A percentile compares a stretch with the other conserved stretches of the same genome.
Conservation (phyloP, 2,329 filamentous ascomycete genomes). For the Uncinocarpus reesii region DNA sequence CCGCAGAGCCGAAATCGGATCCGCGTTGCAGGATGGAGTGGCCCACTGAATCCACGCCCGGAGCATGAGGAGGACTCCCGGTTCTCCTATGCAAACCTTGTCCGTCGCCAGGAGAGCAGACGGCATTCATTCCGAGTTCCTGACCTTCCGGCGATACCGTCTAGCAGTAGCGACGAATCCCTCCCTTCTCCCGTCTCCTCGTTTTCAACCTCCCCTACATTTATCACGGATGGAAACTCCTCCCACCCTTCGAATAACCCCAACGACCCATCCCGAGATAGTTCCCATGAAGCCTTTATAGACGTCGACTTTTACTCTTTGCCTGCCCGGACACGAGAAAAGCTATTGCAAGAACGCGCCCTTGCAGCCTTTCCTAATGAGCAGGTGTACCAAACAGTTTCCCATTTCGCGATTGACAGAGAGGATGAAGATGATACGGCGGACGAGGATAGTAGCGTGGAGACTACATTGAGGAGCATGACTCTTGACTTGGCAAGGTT, state of each 20-base stretch:
- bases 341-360: conserved; percentile 60
- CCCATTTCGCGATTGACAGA: conserved; percentile 39
- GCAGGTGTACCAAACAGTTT: conserved; percentile 37
- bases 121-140: conserved; percentile 52
- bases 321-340: conserved; percentile 69
- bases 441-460: conserved; percentile 21
- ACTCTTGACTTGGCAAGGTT: conserved; percentile 25
- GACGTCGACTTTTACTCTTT: conserved; percentile 43
- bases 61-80: conserved; percentile 36
- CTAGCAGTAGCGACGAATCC: conserved; percentile 46
- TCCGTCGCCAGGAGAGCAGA: conserved; percentile 29
- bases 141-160: conserved; percentile 51
- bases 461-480: conserved; percentile 22
- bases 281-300: conserved; percentile 63
- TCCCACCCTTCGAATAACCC: conserved; percentile 10
- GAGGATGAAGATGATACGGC: conserved; percentile 31
- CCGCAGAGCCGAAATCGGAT: conserved; percentile 6
- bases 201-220: conserved; percentile 20
- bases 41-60: not conserved
- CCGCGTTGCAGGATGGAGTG: conserved; percentile 4
- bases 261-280: conserved; percentile 37
- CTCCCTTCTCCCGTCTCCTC: conserved; percentile 21
- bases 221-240: conserved; percentile 18
- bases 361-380: conserved; percentile 43
- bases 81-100: conserved; percentile 37